Evolutionary conservation across 2,329 filamentous ascomycete genomes (phyloP).

Genomic region (Cytospora piceicola): DNA sequence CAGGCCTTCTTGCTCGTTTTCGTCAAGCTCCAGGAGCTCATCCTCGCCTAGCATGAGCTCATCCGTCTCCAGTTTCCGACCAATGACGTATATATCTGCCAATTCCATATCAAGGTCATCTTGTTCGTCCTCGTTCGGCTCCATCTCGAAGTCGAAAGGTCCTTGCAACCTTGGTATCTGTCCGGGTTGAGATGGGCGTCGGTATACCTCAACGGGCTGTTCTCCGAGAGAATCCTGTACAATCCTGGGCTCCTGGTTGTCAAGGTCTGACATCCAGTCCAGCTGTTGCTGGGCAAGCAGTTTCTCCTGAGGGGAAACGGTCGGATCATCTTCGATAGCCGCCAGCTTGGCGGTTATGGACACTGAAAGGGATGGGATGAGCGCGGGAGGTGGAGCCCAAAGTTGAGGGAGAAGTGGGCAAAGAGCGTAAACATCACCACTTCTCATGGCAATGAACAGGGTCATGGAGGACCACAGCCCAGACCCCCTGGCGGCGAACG

Average conservation of each 20-base stretch:
- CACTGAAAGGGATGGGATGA: constrained; percentile 81
- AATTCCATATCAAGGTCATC: constrained; percentile 61
- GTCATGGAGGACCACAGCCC: constrained; percentile 97
- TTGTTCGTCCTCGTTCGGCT: constrained; percentile 55
- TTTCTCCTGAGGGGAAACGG: constrained; percentile 56
- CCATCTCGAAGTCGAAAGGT: constrained; percentile 61
- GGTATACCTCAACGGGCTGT: constrained; percentile 58
- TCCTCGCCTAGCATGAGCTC: constrained; percentile 68
- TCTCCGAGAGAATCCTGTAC: constrained; percentile 56
- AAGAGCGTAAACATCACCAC: constrained; percentile 90
- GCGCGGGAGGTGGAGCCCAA: constrained; percentile 77
- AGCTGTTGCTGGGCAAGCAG: constrained; percentile 66
- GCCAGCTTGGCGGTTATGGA: constrained; percentile 77
- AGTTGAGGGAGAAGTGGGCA: constrained; percentile 86
- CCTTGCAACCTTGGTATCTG: constrained; percentile 64
- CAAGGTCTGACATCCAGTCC: constrained; percentile 69
- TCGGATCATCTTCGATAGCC: constrained; percentile 62
- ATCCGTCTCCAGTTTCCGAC: constrained; percentile 62
- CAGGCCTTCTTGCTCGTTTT: constrained; percentile 61
- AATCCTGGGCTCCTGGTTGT: constrained; percentile 63
- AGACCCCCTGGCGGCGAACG: constrained; percentile 68
- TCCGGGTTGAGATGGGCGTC: constrained; percentile 60
- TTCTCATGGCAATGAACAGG: constrained; percentile 92
- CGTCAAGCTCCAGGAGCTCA: constrained; percentile 61
- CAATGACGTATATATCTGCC: constrained; percentile 66